Conservation (phyloP, 768 basidiomycete genomes). For the Boletus huronensis region DNA sequence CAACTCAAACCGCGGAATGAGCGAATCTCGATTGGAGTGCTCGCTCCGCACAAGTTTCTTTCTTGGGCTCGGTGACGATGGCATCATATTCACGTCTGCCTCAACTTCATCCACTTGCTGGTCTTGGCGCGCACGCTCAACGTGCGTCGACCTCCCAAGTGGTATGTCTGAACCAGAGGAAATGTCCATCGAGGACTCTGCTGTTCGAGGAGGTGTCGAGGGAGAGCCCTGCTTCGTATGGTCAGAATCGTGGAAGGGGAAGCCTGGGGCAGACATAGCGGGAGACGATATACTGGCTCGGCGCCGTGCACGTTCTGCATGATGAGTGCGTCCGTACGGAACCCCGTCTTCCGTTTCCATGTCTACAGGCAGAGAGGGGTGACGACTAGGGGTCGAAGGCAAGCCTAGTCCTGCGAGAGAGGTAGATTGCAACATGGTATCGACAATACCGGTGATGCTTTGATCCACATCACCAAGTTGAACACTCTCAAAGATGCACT, state of each 20-base stretch:
- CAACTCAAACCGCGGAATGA: conserved; percentile 35
- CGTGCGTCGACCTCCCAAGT: conserved; percentile 38
- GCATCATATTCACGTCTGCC: conserved; percentile 41
- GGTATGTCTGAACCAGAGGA: conserved; percentile 19
- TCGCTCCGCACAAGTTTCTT: conserved; percentile 24
- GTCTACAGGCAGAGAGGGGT: conserved; percentile 45
- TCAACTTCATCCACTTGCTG: conserved; percentile 32
- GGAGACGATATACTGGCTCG: conserved; percentile 31
- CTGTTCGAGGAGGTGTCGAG: conserved; percentile 22
- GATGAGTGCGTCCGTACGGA: conserved; percentile 62
- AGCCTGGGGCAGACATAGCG: conserved; percentile 36
- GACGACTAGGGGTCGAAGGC: conserved; percentile 37
- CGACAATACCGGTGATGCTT: conserved; percentile 69
- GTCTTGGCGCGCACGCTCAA: conserved; percentile 34
- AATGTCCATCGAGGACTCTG: conserved; percentile 24
- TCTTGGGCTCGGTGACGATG: conserved; percentile 48
- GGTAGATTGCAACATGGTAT: conserved; percentile 54
- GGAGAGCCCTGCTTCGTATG: conserved; percentile 10
- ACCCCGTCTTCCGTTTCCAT: conserved; percentile 59
- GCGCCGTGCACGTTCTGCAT: conserved; percentile 48
- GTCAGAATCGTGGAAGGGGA: conserved; percentile 29
- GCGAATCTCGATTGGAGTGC: conserved; percentile 25
- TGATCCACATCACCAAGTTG: conserved; percentile 42
- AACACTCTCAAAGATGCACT: conserved; percentile 39
- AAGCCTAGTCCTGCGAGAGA: conserved; percentile 24